These are phyloP conservation scores for Fusarium sp. DNA, from an alignment of 2,329 filamentous ascomycete genomes.

Conservation along the genomic window DNA sequence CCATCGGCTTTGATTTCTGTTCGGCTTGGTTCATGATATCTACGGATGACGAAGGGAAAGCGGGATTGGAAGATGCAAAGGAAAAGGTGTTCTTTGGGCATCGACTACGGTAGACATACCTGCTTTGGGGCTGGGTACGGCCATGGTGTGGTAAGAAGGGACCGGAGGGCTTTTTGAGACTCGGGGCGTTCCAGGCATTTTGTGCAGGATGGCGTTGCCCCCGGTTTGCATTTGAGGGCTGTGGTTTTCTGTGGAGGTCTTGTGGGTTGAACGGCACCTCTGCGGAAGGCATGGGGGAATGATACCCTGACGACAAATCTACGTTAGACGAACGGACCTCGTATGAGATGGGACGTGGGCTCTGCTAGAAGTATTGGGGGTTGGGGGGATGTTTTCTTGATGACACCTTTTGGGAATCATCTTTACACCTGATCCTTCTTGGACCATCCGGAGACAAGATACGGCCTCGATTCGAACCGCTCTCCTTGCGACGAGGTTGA, in stretches of 20 bases:
- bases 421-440: slow-evolving; percentile 24
- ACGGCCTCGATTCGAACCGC: slow-evolving; percentile 23
- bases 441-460: slow-evolving; percentile 23
- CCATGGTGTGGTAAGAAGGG: slow-evolving; percentile 38
- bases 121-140: slow-evolving; percentile 40
- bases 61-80: slow-evolving; percentile 40
- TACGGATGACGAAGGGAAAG: slow-evolving; percentile 47
- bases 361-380: slow-evolving; percentile 44
- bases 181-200: slow-evolving; percentile 46
- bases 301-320: slow-evolving; percentile 54
- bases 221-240: slow-evolving; percentile 45
- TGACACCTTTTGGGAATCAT: slow-evolving; percentile 27
- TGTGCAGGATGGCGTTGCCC: slow-evolving; percentile 41
- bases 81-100: slow-evolving; percentile 42
- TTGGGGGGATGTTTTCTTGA: slow-evolving; percentile 19
- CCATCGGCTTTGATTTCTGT: slow-evolving; percentile 50
- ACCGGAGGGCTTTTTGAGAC: slow-evolving; percentile 31
- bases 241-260: slow-evolving; percentile 44
- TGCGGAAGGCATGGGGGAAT: slow-evolving; percentile 45
- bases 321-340: slow-evolving; percentile 50
- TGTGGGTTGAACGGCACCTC: slow-evolving; percentile 42
- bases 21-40: slow-evolving; percentile 47
- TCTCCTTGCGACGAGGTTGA: slow-evolving; percentile 28
- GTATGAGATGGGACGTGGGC: slow-evolving; percentile 41
- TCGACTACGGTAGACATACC: slow-evolving; percentile 44